A percentile compares a stretch with the other conserved stretches of the same genome.
These are phyloP conservation scores for Crithidia brevicula DNA, from an alignment of 208 protist genomes.

Conservation along the genomic window DNA sequence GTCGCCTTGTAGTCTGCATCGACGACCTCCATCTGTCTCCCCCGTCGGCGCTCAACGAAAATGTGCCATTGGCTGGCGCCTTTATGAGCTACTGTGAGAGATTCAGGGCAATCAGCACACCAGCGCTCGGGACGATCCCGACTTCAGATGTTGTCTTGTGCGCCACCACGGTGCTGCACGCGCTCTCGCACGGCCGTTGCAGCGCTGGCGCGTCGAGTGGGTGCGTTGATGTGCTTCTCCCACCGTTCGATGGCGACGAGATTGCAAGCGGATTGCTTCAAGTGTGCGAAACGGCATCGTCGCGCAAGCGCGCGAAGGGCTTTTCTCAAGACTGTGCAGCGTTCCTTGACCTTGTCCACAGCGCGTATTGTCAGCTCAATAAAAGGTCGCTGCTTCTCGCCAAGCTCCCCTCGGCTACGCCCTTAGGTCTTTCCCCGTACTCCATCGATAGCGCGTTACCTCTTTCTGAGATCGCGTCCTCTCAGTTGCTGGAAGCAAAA, in stretches of 20 bases:
- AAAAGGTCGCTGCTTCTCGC: neutral
- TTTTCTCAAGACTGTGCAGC: slow-evolving; percentile 45
- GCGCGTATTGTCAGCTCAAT: slow-evolving; percentile 16
- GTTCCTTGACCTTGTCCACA: slow-evolving; percentile 61
- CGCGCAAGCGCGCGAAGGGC: slow-evolving; percentile 49
- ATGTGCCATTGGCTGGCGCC: slow-evolving; percentile 40
- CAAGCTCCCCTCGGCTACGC: neutral
- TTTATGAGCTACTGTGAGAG: slow-evolving; percentile 77
- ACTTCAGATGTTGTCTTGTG: slow-evolving; percentile 72
- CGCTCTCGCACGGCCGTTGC: slow-evolving; percentile 9
- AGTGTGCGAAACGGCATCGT: slow-evolving; percentile 63
- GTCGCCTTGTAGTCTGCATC: slow-evolving; percentile 80
- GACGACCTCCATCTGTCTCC: slow-evolving; percentile 83
- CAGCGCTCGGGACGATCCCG: slow-evolving; percentile 58
- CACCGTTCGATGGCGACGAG: slow-evolving; percentile 62
- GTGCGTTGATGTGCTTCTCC: slow-evolving; percentile 63
- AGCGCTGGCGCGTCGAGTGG: slow-evolving; percentile 30
- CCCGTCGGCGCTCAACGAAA: slow-evolving; percentile 3
- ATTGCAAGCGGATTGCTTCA: slow-evolving; percentile 52
- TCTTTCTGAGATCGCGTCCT: neutral
- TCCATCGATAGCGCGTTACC: neutral
- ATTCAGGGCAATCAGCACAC: slow-evolving; percentile 61
- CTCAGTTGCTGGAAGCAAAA: neutral
- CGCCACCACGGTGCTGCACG: slow-evolving; percentile 25
- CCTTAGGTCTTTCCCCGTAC: neutral